Base-by-base conservation (phyloP, 441 rosid genomes). In the Syzygium syzygioides region DNA sequence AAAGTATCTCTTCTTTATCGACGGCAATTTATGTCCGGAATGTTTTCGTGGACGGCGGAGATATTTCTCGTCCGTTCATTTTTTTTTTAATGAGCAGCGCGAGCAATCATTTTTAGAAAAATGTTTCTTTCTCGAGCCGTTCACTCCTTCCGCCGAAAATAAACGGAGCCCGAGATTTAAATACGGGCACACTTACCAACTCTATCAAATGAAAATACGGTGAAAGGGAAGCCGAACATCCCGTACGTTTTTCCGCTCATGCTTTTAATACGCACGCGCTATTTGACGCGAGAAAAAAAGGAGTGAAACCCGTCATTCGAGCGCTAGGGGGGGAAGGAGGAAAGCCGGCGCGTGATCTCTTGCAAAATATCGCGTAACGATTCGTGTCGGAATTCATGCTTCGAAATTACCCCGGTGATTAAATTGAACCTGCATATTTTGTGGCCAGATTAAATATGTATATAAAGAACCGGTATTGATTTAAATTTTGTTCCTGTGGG, bases 21-120 rank as follows among this genome's bases (percentile, higher is more conserved):
- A 59, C 0, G 7, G 1, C 6, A 6, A 34, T 20, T 68, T 3
- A 5, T 10, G 1, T 19, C 1, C 1, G 0, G 0, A 34, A 19
- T 1, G 0, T 9, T 71, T 10, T 20, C 0, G 0, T 18, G 4
- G 7, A 71, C 7, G 8, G 6, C 20, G 3, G 4, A 71, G 3
- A 5, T 10, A 71, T 5, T 37, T 37, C 0, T 59, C 7, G 30
- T 26, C 15, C 14, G 3, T 59, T 59, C 2, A 9, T 25, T 12
- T 26, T 26, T 26, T 34, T 3, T n/a, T n/a, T n/a, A n/a, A 1
- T 18, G 34, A 18, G 19, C 2, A 0, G 14, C 9, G 13, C 34
- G 7, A 3, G 3, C 5, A 2, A 71, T 37, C 25, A 8, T 10
- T 68, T 64, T 11, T 34, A 3, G 0, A 3, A 5, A 34, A 34